Evolutionary conservation across 495 filamentous ascomycete species (phyloP), one percentile per base, ranked within the genome.

Genomic region (Xylaria flabelliformis): DNA sequence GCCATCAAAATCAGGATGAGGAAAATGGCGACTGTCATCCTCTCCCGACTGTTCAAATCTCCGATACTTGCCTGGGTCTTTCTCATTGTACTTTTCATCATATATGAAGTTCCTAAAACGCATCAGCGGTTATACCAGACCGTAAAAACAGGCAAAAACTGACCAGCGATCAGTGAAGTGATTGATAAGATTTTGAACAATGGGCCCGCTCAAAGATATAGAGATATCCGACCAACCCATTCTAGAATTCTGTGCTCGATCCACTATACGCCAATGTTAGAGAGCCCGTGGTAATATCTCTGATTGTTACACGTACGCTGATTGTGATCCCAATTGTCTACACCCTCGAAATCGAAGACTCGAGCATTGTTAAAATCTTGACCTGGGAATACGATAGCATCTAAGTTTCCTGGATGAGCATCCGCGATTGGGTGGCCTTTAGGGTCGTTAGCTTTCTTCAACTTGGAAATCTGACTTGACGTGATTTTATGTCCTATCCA

Each of bases 181-280:
- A 3, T 85, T 85, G 24, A 88, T 85, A 21, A 98, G 83, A 77
- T 94, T 95, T 66, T 92, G 85, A 0, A 97, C 91, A 13, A 91
- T 91, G 0, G 92, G 92, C 0, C 95, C 95, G n/a, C 85, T 86
- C 34, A 98, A 75, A 69, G 91, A 94, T 41, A 98, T 83, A 39
- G 92, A 91, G 68, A 98, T 87, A 82, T 98, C 95, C 32, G 93
- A 91, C 94, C 94, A 97, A 12, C 95, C 95, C 94, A 98, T 97
- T 64, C 95, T 88, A 12, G 93, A 92, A 80, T 83, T 92, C 73
- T 88, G 88, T 58, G 89, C 92, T 24, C 95, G 89, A 73, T 95
- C 90, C 24, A 98, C 84, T 86, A 51, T 39, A 3, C 2, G 19
- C 39, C 3, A 10, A 24, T 68, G 73, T 83, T 61, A 83, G 78